phyloP scores from a whole-genome alignment of 148 eudicot species.

The Persicaria maculosa region DNA sequence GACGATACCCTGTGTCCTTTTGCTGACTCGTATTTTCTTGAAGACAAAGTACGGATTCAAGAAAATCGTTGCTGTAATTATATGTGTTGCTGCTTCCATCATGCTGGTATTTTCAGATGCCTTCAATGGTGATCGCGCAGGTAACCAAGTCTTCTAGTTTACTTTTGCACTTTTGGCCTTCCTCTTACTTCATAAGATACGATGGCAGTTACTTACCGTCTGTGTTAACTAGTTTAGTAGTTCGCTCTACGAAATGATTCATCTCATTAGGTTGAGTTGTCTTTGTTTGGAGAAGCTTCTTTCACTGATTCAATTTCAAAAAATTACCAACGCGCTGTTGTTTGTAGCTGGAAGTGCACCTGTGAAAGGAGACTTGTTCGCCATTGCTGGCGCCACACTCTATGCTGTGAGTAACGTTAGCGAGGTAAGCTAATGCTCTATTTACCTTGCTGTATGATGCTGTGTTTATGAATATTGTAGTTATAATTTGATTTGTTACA shows the following conservation, averaged over 20 bases:
- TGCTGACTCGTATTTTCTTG: slow-evolving; percentile 76
- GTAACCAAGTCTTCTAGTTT: slow-evolving; percentile 19
- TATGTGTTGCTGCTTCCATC: slow-evolving; percentile 70
- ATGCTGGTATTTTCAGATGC: slow-evolving; percentile 72
- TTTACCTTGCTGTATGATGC: not conserved
- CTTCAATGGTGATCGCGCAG: slow-evolving; percentile 57
- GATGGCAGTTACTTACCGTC: not conserved
- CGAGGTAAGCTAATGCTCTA: slow-evolving; percentile 38
- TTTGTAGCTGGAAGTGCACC: slow-evolving; percentile 61
- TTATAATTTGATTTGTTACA: too few relatives aligned
- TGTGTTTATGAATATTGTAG: too few relatives aligned
- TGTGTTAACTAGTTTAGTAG: too few relatives aligned
- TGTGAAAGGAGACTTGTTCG: slow-evolving; percentile 66
- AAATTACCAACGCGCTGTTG: not conserved
- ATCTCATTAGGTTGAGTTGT: too few relatives aligned
- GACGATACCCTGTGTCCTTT: slow-evolving; percentile 72
- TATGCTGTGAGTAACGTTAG: slow-evolving; percentile 78
- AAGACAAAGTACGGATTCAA: slow-evolving; percentile 65
- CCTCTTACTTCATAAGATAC: not conserved
- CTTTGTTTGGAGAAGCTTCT: too few relatives aligned
- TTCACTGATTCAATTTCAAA: not conserved
- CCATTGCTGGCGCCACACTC: slow-evolving; percentile 74
- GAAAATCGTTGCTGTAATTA: slow-evolving; percentile 55
- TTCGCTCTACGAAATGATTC: too few relatives aligned
- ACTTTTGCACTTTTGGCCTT: not conserved